Conservation (phyloP, 345 rosid genomes). For the Citropsis articulata region DNA sequence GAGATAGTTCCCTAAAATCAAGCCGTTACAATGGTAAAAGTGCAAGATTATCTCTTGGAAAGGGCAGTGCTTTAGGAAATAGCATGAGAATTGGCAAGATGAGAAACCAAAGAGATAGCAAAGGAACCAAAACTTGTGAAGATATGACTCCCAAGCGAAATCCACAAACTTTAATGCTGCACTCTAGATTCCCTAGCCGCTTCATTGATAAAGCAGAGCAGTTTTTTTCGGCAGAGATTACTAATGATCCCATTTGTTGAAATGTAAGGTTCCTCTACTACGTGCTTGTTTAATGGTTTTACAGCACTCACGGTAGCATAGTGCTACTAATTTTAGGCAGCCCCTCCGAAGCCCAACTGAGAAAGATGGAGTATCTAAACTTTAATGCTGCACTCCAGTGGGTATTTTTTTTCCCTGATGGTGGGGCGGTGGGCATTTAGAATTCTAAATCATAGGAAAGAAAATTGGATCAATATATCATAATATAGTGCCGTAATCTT, state of each 20-base stretch:
- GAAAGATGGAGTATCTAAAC: not conserved
- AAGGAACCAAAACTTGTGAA: conserved; percentile 43
- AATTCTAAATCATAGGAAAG: not conserved
- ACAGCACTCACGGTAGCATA: not conserved
- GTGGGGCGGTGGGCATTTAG: not conserved
- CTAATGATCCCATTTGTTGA: not conserved
- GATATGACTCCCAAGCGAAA: conserved; percentile 35
- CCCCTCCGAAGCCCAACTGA: not conserved
- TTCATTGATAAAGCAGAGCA: conserved; percentile 61
- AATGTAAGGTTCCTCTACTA: not conserved
- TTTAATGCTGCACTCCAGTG: not conserved
- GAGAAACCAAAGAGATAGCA: conserved; percentile 51
- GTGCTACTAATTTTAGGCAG: not conserved
- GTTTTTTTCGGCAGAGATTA: conserved; percentile 46
- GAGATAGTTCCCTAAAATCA: conserved; percentile 31
- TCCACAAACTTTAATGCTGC: conserved; percentile 38
- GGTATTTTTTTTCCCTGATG: not conserved
- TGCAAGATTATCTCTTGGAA: conserved; percentile 28
- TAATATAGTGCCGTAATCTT: not conserved
- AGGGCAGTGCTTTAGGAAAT: conserved; percentile 35
- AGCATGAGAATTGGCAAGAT: conserved; percentile 37
- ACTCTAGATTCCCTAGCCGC: conserved; percentile 50
- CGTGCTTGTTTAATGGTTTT: not conserved
- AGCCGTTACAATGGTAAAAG: conserved; percentile 37
- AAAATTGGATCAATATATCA: not conserved